These are phyloP conservation scores for Hypomontagnella submonticulosa DNA, from an alignment of 495 filamentous ascomycete species.

Conservation along the genomic window DNA sequence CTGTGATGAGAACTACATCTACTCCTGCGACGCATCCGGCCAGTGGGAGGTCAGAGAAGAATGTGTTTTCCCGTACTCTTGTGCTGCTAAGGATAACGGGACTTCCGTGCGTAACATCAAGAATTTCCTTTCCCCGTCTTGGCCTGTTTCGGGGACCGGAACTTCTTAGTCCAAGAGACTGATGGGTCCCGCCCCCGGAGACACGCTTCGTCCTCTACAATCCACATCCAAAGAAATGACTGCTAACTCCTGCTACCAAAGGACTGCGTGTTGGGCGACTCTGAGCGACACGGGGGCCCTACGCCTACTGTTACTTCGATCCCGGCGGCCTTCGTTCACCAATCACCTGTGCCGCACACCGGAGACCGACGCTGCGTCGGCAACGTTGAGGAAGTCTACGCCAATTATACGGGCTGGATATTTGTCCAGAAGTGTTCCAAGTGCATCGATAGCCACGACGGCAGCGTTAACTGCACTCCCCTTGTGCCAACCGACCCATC, in stretches of 20 bases:
- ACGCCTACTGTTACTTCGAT: neutral
- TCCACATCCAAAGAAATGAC: no score
- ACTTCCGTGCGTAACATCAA: neutral
- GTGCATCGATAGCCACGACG: neutral
- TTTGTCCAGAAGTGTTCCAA: neutral
- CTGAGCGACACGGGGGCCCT: no score
- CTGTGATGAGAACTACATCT: conserved; percentile 11
- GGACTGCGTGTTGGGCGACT: no score
- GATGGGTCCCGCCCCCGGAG: no score
- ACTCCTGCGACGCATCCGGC: neutral
- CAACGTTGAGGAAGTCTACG: conserved; percentile 1
- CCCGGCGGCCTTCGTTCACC: neutral
- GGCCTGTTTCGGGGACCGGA: neutral
- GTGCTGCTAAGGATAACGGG: neutral
- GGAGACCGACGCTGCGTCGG: conserved; percentile 13
- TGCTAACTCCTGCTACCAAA: no score
- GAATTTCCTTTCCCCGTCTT: neutral
- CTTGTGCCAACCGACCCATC: neutral
- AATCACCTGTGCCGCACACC: neutral
- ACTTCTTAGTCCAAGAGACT: neutral
- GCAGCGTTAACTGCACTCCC: neutral
- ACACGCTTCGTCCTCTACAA: no score
- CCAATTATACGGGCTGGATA: neutral
- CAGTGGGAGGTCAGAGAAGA: neutral
- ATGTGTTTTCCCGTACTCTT: conserved; percentile 8